These are phyloP conservation scores for Knoxdaviesia capensis DNA, from an alignment of 2,329 filamentous ascomycete genomes.

Conservation along the genomic window DNA sequence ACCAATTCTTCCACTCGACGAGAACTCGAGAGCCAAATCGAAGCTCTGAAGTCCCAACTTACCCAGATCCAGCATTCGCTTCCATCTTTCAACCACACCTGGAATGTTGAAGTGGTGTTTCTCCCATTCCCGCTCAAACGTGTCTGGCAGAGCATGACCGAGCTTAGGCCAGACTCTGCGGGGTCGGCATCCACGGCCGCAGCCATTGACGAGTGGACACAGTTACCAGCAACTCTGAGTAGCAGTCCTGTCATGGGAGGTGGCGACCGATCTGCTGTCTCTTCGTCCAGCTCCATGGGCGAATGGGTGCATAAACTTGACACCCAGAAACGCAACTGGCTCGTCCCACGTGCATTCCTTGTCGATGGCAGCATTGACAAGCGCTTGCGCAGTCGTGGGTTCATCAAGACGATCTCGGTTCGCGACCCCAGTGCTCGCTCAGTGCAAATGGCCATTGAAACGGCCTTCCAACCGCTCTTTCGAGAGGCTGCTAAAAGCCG, in stretches of 20 bases:
- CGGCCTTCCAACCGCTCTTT: constrained; percentile 39
- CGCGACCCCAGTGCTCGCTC: constrained; percentile 44
- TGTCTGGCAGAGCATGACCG: constrained; percentile 29
- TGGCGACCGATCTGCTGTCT: constrained; percentile 15
- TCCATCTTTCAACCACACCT: constrained; percentile 34
- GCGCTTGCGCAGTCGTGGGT: constrained; percentile 54
- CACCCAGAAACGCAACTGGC: constrained; percentile 33
- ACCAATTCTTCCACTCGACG: constrained; percentile 21
- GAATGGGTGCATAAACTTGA: constrained; percentile 23
- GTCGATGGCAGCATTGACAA: constrained; percentile 42
- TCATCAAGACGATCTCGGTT: constrained; percentile 44
- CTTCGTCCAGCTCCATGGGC: constrained; percentile 17
- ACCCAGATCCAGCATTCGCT: constrained; percentile 36
- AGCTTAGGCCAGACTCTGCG: constrained; percentile 20
- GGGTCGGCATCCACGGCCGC: constrained; percentile 7
- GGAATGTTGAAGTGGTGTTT: constrained; percentile 59
- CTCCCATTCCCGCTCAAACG: constrained; percentile 45
- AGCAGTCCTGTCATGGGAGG: neutral
- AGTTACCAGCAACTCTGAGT: constrained; percentile 15
- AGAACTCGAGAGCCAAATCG: constrained; percentile 29
- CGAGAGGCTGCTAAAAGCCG: constrained; percentile 14
- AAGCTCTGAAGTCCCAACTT: constrained; percentile 27
- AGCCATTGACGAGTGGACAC: constrained; percentile 31
- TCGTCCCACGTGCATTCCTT: constrained; percentile 48
- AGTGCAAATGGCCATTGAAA: constrained; percentile 40